A percentile compares a stretch with the other conserved stretches of the same genome.
Evolutionary conservation across 2,329 filamentous ascomycete genomes (phyloP).

Genomic region (Fusarium abutilonis): DNA sequence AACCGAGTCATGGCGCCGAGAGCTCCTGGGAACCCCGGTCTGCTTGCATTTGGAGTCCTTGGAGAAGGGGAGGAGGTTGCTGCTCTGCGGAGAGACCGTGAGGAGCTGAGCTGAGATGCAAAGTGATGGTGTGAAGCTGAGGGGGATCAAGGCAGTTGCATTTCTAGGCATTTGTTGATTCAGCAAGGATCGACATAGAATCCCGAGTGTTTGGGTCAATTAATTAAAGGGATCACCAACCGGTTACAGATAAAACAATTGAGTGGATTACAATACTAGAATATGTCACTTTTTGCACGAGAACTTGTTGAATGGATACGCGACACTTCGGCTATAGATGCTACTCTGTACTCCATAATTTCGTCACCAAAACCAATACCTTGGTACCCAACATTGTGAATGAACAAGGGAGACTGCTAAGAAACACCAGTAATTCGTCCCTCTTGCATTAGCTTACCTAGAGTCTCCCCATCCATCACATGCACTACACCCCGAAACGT

Average conservation of each 20-base stretch:
- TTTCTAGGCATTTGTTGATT: not conserved
- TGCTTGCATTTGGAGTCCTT: slow-evolving; percentile 26
- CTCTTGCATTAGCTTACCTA: not conserved
- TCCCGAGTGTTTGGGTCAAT: slow-evolving; percentile 2
- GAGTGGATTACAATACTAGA: not conserved
- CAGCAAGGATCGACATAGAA: slow-evolving; percentile 15
- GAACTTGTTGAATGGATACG: too few relatives aligned
- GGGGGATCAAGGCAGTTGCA: not conserved
- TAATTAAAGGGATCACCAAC: not conserved
- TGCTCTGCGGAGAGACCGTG: slow-evolving; percentile 32
- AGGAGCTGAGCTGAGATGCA: slow-evolving; percentile 23
- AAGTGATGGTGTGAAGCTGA: slow-evolving; percentile 18
- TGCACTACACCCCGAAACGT: slow-evolving; percentile 7
- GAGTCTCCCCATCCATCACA: slow-evolving; percentile 19
- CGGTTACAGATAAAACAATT: not conserved
- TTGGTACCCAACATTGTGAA: too few relatives aligned
- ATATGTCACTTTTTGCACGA: too few relatives aligned
- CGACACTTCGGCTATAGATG: not conserved
- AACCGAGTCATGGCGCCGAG: not conserved
- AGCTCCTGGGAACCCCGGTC: not conserved
- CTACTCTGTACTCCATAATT: not conserved
- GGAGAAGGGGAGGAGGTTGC: slow-evolving; percentile 24
- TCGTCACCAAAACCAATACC: not conserved
- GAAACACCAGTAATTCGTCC: not conserved
- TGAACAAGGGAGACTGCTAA: not conserved